Evolutionary conservation across 2,329 filamentous ascomycete genomes (phyloP), one percentile per base, ranked within the genome.

Genomic region (Penicillium hordei): DNA sequence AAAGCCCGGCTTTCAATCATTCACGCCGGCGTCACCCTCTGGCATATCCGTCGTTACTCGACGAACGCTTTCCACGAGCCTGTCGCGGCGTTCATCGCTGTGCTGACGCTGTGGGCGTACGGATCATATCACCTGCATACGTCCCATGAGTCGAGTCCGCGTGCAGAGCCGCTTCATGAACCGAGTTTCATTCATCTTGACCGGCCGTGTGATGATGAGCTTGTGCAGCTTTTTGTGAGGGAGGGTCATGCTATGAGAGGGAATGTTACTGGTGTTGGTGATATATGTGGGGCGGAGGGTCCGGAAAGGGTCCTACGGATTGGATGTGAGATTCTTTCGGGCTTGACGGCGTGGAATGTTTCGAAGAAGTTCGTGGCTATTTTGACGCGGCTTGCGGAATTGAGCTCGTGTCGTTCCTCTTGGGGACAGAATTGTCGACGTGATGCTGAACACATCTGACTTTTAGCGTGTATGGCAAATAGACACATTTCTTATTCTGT

Each of bases 1-100:
- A 84, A 84, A 70, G 81, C 82, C n/a, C 76, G 82, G n/a, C 72
- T 84, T 1, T 78, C 81, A n/a, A 76, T 82, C 36, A 76, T 84
- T 7, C 82, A 84, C 61, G 80, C 81, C 4, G 82, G 81, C 3
- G 77, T 76, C 4, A 68, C 80, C 0, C 79, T 83, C 59, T 83
- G 81, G 78, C 80, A 84, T 58, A 71, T 83, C 0, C 76, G 81
- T 19, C 73, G 79, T 17, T 83, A 80, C 62, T 79, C 78, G 3
- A 73, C 74, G 2, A 76, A 78, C 60, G 77, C 75, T 13, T 82
- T 82, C 53, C 76, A 80, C 57, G 80, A 82, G 60, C 78, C 80
- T 0, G 67, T 73, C 1, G 75, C 77, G 0, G 72, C 77, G 0
- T 81, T 78, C 54, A 71, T 82, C 4, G 78, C 80, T 2, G 76